phyloP scores from a whole-genome alignment of 257 asterid genomes.

The Orobanche coerulescens region DNA sequence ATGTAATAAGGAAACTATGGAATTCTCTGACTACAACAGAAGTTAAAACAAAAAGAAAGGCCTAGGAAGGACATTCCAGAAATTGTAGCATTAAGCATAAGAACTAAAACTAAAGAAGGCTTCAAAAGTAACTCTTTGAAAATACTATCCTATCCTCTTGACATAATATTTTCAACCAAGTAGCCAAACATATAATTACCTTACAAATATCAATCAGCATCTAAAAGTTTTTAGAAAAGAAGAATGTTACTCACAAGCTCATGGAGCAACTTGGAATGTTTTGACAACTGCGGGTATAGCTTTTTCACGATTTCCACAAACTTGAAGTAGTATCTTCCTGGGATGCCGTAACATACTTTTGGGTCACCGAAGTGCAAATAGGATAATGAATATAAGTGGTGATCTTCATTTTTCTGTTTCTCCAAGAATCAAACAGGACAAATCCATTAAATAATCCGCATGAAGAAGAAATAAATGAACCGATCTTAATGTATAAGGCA shows the following conservation, averaged over 20 bases:
- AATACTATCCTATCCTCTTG: neutral
- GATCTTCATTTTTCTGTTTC: conserved; percentile 66
- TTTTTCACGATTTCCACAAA: conserved; percentile 53
- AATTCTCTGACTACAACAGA: neutral
- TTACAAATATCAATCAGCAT: neutral
- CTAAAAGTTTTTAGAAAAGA: neutral
- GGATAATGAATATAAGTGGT: conserved; percentile 64
- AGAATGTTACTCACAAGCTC: conserved; percentile 47
- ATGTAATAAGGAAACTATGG: neutral
- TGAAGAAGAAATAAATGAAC: neutral
- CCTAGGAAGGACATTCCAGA: neutral
- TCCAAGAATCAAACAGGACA: conserved; percentile 28
- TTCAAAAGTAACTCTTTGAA: too few relatives aligned
- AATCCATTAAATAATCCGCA: conserved; percentile 13
- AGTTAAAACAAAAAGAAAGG: neutral
- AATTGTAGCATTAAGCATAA: neutral
- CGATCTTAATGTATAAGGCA: neutral
- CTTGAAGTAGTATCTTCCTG: conserved; percentile 52
- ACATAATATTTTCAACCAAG: neutral
- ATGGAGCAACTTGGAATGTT: conserved; percentile 50
- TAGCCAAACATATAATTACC: neutral
- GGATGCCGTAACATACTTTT: conserved; percentile 65
- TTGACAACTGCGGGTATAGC: conserved; percentile 39
- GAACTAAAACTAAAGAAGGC: neutral
- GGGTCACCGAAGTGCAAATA: conserved; percentile 71